These are phyloP conservation scores for Debaryomycetaceae sp. DNA, from an alignment of 1,139 yeast genomes.

Conservation along the genomic window DNA sequence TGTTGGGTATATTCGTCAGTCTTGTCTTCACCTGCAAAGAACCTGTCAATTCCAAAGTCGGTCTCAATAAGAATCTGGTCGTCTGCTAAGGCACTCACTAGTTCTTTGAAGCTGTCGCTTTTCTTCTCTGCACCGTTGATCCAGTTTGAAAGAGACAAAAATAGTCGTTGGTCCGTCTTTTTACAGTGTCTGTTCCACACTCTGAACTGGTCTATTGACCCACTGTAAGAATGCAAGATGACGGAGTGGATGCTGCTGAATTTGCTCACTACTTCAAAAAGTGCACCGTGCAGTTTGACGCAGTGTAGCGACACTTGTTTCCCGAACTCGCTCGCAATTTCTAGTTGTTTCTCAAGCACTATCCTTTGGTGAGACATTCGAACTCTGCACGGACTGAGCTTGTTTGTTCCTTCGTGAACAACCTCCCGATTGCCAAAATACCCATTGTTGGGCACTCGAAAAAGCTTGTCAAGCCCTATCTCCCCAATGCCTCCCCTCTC, in stretches of 20 bases:
- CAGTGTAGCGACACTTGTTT: constrained; percentile 76
- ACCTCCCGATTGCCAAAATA: constrained; percentile 39
- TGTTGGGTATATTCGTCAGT: constrained; percentile 16
- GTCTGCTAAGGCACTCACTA: constrained; percentile 21
- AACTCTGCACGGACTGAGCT: constrained; percentile 49
- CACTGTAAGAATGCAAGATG: constrained; percentile 83
- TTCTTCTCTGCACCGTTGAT: constrained; percentile 46
- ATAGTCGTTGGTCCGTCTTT: constrained; percentile 20
- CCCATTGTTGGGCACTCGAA: constrained; percentile 64
- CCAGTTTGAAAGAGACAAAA: constrained; percentile 59
- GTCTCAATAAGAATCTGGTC: constrained; percentile 35
- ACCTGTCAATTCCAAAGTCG: constrained; percentile 33
- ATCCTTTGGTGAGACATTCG: constrained; percentile 59
- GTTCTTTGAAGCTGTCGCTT: constrained; percentile 17
- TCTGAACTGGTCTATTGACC: constrained; percentile 64
- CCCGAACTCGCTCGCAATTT: constrained; percentile 45
- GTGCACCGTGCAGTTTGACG: constrained; percentile 69
- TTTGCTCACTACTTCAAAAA: constrained; percentile 43
- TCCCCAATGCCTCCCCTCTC: constrained; percentile 64
- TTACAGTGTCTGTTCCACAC: constrained; percentile 45
- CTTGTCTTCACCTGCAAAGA: constrained; percentile 10
- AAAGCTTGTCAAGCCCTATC: constrained; percentile 78
- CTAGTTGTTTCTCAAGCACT: constrained; percentile 50
- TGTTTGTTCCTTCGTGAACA: constrained; percentile 8
- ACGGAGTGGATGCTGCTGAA: constrained; percentile 30